Percentiles rank a stretch among this genome's conserved stretches.
These are phyloP conservation scores for Nannochloris sp. DNA, from an alignment of 139 green algal species.

Conservation along the genomic window DNA sequence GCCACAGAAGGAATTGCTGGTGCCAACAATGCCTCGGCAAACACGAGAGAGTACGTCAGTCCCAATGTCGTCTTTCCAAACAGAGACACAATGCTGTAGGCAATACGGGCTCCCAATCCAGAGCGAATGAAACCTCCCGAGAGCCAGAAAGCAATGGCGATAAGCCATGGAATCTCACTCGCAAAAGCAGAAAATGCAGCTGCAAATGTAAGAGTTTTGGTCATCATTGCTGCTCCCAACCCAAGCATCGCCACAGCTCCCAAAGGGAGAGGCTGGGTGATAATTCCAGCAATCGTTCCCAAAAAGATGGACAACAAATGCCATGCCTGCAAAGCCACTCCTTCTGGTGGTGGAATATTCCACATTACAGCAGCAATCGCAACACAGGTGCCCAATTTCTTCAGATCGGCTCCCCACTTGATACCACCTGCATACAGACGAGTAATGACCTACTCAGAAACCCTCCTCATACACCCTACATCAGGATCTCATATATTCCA, in stretches of 20 bases:
- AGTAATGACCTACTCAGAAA: too few species aligned
- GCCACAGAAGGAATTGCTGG: constrained; percentile 96
- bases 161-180: constrained; percentile 92
- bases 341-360: constrained; percentile 71
- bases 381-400: constrained; percentile 78
- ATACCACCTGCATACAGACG: constrained; percentile 25
- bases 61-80: constrained; percentile 97
- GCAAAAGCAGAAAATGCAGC: constrained; percentile 93
- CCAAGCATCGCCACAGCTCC: constrained; percentile 95
- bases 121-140: constrained; percentile 98
- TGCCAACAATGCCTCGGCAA: constrained; percentile 93
- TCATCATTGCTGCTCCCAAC: constrained; percentile 85
- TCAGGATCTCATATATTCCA: too few species aligned
- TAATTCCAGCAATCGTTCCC: constrained; percentile 84
- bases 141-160: constrained; percentile 98
- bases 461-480: too few species aligned
- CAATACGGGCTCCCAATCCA: constrained; percentile 91
- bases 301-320: constrained; percentile 93
- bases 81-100: constrained; percentile 87
- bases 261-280: constrained; percentile 84
- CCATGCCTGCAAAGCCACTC: constrained; percentile 68
- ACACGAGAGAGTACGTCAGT: constrained; percentile 90
- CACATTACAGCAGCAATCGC: constrained; percentile 62
- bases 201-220: constrained; percentile 90
- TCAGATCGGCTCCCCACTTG: constrained; percentile 84